A percentile compares a stretch with the other conserved stretches of the same genome.
Conservation (phyloP, 78 protist species). For the Dictyostelium capitatum region DNA sequence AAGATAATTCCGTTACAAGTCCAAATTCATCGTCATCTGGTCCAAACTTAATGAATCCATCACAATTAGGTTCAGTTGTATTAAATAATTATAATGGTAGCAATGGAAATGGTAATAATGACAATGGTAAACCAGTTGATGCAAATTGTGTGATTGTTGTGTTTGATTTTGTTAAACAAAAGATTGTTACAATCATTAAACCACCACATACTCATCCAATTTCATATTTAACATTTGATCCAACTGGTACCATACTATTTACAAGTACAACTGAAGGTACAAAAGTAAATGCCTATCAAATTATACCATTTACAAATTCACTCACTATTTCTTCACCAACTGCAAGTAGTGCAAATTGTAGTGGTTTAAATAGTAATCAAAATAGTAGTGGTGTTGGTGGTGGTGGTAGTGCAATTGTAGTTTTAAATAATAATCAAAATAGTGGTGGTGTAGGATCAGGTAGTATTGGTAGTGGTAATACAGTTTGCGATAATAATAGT, state of each 20-base stretch:
- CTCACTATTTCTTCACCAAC: constrained; percentile 38
- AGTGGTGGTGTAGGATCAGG: not conserved
- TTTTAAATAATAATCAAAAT: not conserved
- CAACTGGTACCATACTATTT: constrained; percentile 69
- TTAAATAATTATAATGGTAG: not conserved
- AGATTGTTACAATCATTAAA: constrained; percentile 41
- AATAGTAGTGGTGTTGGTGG: not conserved
- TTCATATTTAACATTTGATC: constrained; percentile 64
- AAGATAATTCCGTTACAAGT: not conserved
- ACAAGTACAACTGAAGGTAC: constrained; percentile 75
- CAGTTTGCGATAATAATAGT: not conserved
- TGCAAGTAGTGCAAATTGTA: not conserved
- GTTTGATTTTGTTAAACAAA: constrained; percentile 51
- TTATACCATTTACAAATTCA: constrained; percentile 70
- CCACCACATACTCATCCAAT: constrained; percentile 73
- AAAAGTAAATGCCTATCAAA: constrained; percentile 53
- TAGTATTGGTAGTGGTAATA: not conserved
- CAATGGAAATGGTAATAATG: not conserved
- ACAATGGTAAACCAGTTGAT: constrained; percentile 6
- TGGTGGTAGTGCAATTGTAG: constrained; percentile 8
- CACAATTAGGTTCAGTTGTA: not conserved
- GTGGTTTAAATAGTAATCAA: not conserved
- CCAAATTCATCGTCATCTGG: not conserved
- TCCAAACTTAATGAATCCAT: not conserved
- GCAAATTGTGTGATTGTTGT: constrained; percentile 24